Conservation (phyloP, 2,329 filamentous ascomycete genomes). For the Cercospora berteroae region DNA sequence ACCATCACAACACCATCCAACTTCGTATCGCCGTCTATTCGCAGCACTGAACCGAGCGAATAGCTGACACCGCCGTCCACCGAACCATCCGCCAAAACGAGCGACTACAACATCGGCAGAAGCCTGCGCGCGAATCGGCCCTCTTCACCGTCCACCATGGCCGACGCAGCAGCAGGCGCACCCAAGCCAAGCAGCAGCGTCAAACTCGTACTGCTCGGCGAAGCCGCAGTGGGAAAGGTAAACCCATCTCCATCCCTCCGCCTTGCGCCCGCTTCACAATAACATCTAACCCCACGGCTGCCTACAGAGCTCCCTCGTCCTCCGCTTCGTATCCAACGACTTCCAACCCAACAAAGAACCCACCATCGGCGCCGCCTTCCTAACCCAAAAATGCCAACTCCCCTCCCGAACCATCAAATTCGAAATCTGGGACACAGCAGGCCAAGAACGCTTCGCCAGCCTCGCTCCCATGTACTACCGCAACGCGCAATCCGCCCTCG, state of each 20-base stretch:
- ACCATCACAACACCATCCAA: not conserved
- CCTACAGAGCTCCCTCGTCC: slow-evolving; percentile 83
- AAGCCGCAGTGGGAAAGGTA: slow-evolving; percentile 98
- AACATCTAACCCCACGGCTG: slow-evolving; percentile 15
- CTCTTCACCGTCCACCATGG: slow-evolving; percentile 18
- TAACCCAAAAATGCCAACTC: slow-evolving; percentile 97
- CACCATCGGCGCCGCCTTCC: slow-evolving; percentile 96
- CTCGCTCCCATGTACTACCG: slow-evolving; percentile 99
- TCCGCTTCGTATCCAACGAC: slow-evolving; percentile 99
- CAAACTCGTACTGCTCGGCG: slow-evolving; percentile 95
- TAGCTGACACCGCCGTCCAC: not conserved
- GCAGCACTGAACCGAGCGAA: not conserved
- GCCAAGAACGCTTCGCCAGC: slow-evolving; percentile 94
- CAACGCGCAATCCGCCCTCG: slow-evolving; percentile 94
- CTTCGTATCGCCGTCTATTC: not conserved
- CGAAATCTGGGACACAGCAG: slow-evolving; percentile 94
- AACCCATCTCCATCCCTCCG: slow-evolving; percentile 19
- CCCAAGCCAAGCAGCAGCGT: slow-evolving; percentile 99
- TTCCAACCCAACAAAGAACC: slow-evolving; percentile 99
- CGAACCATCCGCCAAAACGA: slow-evolving; percentile 26
- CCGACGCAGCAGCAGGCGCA: slow-evolving; percentile 38
- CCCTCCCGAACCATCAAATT: slow-evolving; percentile 74
- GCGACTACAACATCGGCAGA: slow-evolving; percentile 32
- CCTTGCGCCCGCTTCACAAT: not conserved
- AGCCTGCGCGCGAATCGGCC: slow-evolving; percentile 32